Percentiles rank a stretch among this genome's conserved stretches.
phyloP scores from a whole-genome alignment of 129 eudicot species.

The Scalesia atractyloides region DNA sequence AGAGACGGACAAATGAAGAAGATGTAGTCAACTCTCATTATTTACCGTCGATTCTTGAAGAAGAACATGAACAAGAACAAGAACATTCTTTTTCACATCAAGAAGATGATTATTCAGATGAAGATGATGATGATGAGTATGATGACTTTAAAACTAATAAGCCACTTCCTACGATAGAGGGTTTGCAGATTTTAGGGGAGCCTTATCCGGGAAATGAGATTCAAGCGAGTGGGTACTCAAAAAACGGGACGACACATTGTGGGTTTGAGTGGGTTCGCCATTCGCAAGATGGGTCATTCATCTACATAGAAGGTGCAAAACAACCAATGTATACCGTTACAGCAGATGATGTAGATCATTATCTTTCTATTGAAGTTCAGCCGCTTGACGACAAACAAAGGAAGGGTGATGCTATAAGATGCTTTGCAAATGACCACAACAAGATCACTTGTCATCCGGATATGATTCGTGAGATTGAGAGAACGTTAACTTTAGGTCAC shows the following conservation, averaged over 20 bases:
- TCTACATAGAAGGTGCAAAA: slow-evolving; percentile 55
- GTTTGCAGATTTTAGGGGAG: slow-evolving; percentile 54
- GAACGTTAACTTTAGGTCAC: slow-evolving; percentile 15
- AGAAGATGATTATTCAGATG: slow-evolving; percentile 33
- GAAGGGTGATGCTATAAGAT: slow-evolving; percentile 43
- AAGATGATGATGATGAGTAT: slow-evolving; percentile 12
- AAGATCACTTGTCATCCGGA: slow-evolving; percentile 51
- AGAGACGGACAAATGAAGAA: slow-evolving; percentile 21
- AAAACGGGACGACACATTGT: slow-evolving; percentile 57
- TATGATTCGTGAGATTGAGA: slow-evolving; percentile 36
- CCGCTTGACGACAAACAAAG: slow-evolving; percentile 47
- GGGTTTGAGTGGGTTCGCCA: slow-evolving; percentile 68
- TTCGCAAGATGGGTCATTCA: slow-evolving; percentile 52
- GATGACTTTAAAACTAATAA: slow-evolving; percentile 17
- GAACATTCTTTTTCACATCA: slow-evolving; percentile 26
- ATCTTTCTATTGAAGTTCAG: slow-evolving; percentile 55
- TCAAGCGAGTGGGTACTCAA: slow-evolving; percentile 54
- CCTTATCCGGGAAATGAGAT: slow-evolving; percentile 51
- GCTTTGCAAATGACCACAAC: slow-evolving; percentile 44
- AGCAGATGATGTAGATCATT: slow-evolving; percentile 51
- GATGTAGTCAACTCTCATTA: slow-evolving; percentile 29
- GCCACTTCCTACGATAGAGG: slow-evolving; percentile 46
- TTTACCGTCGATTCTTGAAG: slow-evolving; percentile 44
- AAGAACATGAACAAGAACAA: slow-evolving; percentile 28
- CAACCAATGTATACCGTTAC: slow-evolving; percentile 42